phyloP scores from a whole-genome alignment of 2,329 filamentous ascomycete genomes.

The Lachnellula suecica region DNA sequence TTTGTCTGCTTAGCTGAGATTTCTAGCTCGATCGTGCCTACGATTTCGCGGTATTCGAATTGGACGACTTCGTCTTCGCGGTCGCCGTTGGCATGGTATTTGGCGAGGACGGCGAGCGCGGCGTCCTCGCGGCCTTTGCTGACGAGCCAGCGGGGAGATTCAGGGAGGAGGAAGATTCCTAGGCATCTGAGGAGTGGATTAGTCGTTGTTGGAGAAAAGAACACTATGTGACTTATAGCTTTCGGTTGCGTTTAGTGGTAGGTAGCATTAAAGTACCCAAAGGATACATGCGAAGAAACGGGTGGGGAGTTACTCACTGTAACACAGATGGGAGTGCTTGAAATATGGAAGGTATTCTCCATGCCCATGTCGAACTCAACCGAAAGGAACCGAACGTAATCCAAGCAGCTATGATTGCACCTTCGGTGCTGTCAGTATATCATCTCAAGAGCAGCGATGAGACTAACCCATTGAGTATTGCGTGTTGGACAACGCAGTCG shows the following conservation, averaged over 20 bases:
- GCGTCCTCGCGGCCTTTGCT: constrained; percentile 46
- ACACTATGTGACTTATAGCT: too few species aligned
- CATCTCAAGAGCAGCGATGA: too few species aligned
- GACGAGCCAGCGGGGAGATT: constrained; percentile 38
- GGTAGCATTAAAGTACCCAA: too few species aligned
- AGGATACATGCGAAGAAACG: too few species aligned
- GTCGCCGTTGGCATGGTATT: constrained; percentile 40
- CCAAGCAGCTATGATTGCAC: constrained; percentile 23
- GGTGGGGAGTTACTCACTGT: too few species aligned
- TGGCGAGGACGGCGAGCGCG: constrained; percentile 47
- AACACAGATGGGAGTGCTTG: constrained; percentile 14
- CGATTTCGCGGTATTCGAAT: constrained; percentile 40
- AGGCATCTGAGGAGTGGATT: constrained; percentile 8
- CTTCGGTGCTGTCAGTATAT: too few species aligned
- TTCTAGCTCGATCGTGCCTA: constrained; percentile 40
- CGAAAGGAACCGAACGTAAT: constrained; percentile 18
- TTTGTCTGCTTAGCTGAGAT: constrained; percentile 16
- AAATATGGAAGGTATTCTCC: constrained; percentile 39
- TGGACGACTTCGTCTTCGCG: constrained; percentile 34
- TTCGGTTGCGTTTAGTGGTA: too few species aligned
- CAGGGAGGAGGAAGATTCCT: constrained; percentile 33
- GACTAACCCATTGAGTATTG: too few species aligned
- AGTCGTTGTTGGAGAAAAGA: too few species aligned
- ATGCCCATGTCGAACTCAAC: constrained; percentile 31
- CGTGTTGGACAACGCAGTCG: too few species aligned